Evolutionary conservation across 1,284 basidiomycete genomes (phyloP).

Genomic region (Boletellus deceptivus): DNA sequence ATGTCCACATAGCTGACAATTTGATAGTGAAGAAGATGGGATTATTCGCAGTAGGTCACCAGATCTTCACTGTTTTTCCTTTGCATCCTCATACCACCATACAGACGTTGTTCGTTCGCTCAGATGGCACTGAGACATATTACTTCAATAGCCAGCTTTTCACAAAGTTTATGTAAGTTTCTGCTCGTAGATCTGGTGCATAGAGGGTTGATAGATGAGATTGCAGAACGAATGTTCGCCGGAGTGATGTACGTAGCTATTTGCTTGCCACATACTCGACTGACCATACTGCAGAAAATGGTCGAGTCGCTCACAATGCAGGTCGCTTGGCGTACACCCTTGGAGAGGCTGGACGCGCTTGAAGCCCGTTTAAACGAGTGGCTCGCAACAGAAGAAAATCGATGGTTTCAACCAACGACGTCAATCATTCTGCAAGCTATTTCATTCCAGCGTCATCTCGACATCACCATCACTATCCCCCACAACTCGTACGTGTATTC

Average conservation of each 20-base stretch:
- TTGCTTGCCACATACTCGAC: background rate
- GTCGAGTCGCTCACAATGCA: conserved; percentile 66
- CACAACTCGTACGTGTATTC: conserved; percentile 58
- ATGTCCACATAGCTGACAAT: conserved; percentile 49
- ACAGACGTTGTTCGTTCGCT: conserved; percentile 62
- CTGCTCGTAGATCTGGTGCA: background rate
- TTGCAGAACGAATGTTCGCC: conserved; percentile 62
- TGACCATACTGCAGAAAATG: conserved; percentile 50
- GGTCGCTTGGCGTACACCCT: conserved; percentile 69
- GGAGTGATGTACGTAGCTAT: conserved; percentile 53
- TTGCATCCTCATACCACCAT: conserved; percentile 7
- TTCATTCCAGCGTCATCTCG: conserved; percentile 59
- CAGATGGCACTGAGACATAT: conserved; percentile 72
- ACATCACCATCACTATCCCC: conserved; percentile 63
- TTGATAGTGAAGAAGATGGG: conserved; percentile 76
- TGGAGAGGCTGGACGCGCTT: conserved; percentile 65
- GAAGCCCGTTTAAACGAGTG: conserved; percentile 66
- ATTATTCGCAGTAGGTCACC: conserved; percentile 57
- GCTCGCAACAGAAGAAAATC: conserved; percentile 71
- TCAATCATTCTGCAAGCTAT: conserved; percentile 61
- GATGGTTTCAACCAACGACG: conserved; percentile 71
- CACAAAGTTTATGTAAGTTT: conserved; percentile 64
- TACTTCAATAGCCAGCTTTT: conserved; percentile 77
- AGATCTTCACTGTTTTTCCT: background rate
- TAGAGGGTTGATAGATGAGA: background rate